These are phyloP conservation scores for Fusarium gaditjirri DNA, from an alignment of 2,329 filamentous ascomycete species.

Conservation along the genomic window DNA sequence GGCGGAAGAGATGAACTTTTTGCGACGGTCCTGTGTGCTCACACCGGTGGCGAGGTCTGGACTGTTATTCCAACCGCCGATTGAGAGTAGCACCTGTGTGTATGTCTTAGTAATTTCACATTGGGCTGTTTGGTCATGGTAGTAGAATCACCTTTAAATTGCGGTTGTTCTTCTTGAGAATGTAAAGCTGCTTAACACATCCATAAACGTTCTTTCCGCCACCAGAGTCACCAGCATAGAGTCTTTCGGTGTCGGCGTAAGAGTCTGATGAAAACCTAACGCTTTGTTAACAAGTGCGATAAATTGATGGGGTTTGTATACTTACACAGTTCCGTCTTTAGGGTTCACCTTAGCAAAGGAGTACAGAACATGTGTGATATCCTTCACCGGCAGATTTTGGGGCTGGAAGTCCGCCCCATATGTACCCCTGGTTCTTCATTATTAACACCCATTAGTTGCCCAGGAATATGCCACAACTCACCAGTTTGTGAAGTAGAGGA, in stretches of 20 bases:
- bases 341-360: conserved; percentile 59
- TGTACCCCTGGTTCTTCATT: conserved; percentile 64
- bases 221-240: conserved; percentile 72
- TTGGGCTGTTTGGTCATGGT: background rate
- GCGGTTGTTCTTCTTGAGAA: conserved; percentile 80
- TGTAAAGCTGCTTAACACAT: conserved; percentile 78
- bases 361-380: conserved; percentile 80
- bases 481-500: conserved; percentile 67
- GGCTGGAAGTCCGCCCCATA: conserved; percentile 80
- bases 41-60: conserved; percentile 61
- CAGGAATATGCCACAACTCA: conserved; percentile 40
- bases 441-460: background rate
- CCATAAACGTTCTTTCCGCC: conserved; percentile 78
- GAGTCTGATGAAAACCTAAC: conserved; percentile 41
- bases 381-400: conserved; percentile 72
- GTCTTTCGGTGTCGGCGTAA: conserved; percentile 69
- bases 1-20: conserved; percentile 74
- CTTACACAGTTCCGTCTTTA: conserved; percentile 59
- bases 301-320: background rate
- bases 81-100: conserved; percentile 20
- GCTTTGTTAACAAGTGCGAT: background rate
- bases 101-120: conserved; percentile 18
- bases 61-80: conserved; percentile 85
- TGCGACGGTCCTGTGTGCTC: conserved; percentile 69
- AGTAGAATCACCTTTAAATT: conserved; percentile 70